Percentiles rank a stretch among this genome's conserved stretches.
Evolutionary conservation across 2,329 filamentous ascomycete species (phyloP).

Genomic region (Sclerotinia borealis): DNA sequence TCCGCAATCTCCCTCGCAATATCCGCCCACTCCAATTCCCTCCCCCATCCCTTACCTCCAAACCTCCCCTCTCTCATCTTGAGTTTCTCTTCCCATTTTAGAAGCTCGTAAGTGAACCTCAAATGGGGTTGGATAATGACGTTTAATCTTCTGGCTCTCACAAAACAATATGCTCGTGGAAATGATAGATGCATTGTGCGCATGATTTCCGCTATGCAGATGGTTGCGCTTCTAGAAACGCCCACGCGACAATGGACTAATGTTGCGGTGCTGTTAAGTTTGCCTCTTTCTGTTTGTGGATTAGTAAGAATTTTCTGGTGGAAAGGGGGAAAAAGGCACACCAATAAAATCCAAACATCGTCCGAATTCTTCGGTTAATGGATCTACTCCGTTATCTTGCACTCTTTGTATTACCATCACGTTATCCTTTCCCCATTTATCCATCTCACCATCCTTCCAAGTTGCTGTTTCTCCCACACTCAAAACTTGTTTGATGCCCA

Average conservation of each 20-base stretch:
- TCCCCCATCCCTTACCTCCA: constrained; percentile 42
- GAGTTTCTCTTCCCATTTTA: constrained; percentile 89
- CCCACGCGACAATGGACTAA: constrained; percentile 95
- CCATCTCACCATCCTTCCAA: constrained; percentile 67
- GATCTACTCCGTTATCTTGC: constrained; percentile 95
- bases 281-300: constrained; percentile 61
- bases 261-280: constrained; percentile 70
- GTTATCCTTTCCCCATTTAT: constrained; percentile 71
- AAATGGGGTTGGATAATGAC: constrained; percentile 98
- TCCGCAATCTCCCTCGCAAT: constrained; percentile 85
- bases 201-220: constrained; percentile 99
- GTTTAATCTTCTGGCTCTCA: constrained; percentile 84
- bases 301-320: constrained; percentile 17
- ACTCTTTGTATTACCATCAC: constrained; percentile 77
- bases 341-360: constrained; percentile 88
- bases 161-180: constrained; percentile 91
- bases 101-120: constrained; percentile 86
- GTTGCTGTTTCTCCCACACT: constrained; percentile 85
- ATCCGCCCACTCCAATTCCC: constrained; percentile 87
- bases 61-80: constrained; percentile 36
- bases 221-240: constrained; percentile 90
- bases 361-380: constrained; percentile 77
- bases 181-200: constrained; percentile 72
- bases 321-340: constrained; percentile 42
- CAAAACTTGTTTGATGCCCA: constrained; percentile 82